These are phyloP conservation scores for Lachancea fermentati DNA, from an alignment of 805 yeast genomes.

Conservation along the genomic window DNA sequence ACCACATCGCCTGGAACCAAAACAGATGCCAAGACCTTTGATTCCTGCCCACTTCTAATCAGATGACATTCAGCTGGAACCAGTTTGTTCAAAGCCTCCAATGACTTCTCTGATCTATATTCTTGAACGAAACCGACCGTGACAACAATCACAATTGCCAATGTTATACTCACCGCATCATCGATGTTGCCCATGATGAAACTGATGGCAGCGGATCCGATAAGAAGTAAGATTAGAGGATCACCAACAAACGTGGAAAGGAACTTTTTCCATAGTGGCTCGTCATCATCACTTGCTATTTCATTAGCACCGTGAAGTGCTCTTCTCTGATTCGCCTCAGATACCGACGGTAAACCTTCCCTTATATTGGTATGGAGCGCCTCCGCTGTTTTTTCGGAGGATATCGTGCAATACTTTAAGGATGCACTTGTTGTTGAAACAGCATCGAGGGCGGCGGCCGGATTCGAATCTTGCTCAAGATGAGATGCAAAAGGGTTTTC, in stretches of 20 bases:
- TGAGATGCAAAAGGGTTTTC: constrained; percentile 29
- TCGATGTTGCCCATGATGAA: constrained; percentile 94
- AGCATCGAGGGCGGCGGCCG: constrained; percentile 16
- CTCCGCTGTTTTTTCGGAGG: constrained; percentile 59
- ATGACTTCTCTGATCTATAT: constrained; percentile 87
- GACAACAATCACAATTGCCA: constrained; percentile 90
- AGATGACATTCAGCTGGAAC: constrained; percentile 97
- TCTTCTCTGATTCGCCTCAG: constrained; percentile 68
- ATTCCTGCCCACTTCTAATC: constrained; percentile 72
- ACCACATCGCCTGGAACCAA: constrained; percentile 97
- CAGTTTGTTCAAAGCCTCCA: constrained; percentile 85
- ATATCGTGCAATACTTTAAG: constrained; percentile 50
- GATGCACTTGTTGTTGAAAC: constrained; percentile 47
- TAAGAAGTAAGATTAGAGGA: constrained; percentile 80
- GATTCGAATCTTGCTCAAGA: constrained; percentile 12
- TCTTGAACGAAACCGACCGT: constrained; percentile 98
- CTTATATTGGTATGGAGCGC: constrained; percentile 56
- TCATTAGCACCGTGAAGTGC: constrained; percentile 79
- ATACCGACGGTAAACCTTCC: constrained; percentile 59
- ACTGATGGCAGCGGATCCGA: constrained; percentile 83
- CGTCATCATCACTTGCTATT: constrained; percentile 69
- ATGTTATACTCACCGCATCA: constrained; percentile 89
- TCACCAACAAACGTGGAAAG: constrained; percentile 79
- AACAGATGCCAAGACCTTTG: constrained; percentile 76
- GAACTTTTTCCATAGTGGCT: constrained; percentile 63